Percentiles rank a stretch among this genome's conserved stretches.
Evolutionary conservation across 2,329 filamentous ascomycete genomes (phyloP).

Genomic region (Penicillium brevicompactum): DNA sequence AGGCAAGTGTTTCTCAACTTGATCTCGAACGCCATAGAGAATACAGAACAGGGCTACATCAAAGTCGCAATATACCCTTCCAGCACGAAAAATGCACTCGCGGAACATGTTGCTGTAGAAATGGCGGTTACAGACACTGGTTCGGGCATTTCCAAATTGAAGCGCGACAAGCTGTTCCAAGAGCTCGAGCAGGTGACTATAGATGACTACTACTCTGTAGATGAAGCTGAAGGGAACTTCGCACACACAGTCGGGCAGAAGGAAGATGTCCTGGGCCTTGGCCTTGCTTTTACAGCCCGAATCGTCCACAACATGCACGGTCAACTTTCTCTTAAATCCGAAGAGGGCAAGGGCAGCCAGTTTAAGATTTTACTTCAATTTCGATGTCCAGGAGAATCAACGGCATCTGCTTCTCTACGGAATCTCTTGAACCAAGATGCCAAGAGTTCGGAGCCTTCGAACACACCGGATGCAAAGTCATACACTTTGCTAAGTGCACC

Average conservation of each 20-base stretch:
- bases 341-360: not conserved
- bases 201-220: not conserved
- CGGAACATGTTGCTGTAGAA: too few species aligned
- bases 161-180: not conserved
- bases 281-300: not conserved
- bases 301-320: not conserved
- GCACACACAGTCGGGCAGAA: not conserved
- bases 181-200: not conserved
- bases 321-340: not conserved
- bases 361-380: not conserved
- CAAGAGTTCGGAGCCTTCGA: too few species aligned
- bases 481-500: too few species aligned
- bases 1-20: slow-evolving; percentile 81
- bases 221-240: not conserved
- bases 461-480: too few species aligned
- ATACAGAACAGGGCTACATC: slow-evolving; percentile 63
- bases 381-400: not conserved
- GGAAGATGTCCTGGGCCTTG: not conserved
- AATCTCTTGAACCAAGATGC: too few species aligned
- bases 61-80: not conserved
- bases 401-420: too few species aligned
- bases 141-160: not conserved
- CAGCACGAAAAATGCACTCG: not conserved
- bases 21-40: slow-evolving; percentile 80
- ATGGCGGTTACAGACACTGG: not conserved